These are phyloP conservation scores for Cylindrotheca closterium DNA, from an alignment of 108 stramenopile species.

Conservation along the genomic window DNA sequence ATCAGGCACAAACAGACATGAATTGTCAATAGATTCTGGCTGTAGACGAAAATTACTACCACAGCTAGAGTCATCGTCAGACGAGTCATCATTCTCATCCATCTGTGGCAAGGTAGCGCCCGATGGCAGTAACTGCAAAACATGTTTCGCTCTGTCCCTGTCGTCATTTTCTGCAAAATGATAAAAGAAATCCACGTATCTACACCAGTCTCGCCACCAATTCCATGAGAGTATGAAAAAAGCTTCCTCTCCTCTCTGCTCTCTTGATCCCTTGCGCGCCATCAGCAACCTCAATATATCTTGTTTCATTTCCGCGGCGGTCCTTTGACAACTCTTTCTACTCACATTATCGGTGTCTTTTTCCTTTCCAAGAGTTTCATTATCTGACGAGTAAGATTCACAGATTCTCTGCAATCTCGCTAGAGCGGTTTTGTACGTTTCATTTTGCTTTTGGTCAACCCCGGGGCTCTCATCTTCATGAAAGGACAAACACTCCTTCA, in stretches of 20 bases:
- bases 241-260: conserved; percentile 51
- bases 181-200: conserved; percentile 57
- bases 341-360: conserved; percentile 1
- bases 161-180: neutral
- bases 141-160: conserved; percentile 4
- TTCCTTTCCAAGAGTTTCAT: neutral
- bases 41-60: conserved; percentile 15
- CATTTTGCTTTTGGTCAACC: conserved; percentile 8
- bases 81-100: conserved; percentile 20
- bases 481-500: conserved; percentile 25
- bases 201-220: conserved; percentile 79
- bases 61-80: conserved; percentile 29
- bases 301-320: conserved; percentile 17
- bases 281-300: conserved; percentile 32
- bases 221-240: conserved; percentile 70
- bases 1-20: conserved; percentile 34
- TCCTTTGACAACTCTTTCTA: neutral
- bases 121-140: conserved; percentile 20
- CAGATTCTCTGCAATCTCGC: neutral
- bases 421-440: neutral
- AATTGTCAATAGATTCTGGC: conserved; percentile 72
- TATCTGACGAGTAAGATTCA: neutral
- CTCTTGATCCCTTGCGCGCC: conserved; percentile 25
- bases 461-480: conserved; percentile 2
- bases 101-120: conserved; percentile 19